Conservation (phyloP, 352 stramenopile genomes). For the Blastocystis sp. region DNA sequence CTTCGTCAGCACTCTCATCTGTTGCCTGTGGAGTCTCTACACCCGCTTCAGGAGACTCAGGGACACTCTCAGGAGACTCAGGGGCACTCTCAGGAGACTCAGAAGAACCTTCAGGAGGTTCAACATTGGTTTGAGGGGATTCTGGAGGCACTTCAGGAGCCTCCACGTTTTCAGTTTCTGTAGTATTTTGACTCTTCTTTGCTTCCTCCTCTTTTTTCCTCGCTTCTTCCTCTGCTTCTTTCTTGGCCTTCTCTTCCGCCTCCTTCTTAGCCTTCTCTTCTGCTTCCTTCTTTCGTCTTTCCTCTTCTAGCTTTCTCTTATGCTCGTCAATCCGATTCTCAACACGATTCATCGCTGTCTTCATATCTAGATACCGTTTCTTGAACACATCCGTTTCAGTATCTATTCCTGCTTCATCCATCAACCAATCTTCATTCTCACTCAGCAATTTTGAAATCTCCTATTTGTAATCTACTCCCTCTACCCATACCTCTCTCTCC, state of each 20-base stretch:
- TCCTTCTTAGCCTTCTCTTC: constrained; percentile 65
- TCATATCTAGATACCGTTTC: constrained; percentile 56
- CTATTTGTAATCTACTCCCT: neutral
- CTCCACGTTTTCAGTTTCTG: constrained; percentile 67
- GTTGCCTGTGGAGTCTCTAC: neutral
- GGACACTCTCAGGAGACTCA: constrained; percentile 73
- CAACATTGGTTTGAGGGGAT: neutral
- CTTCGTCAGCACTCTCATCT: neutral
- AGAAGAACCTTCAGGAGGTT: constrained; percentile 72
- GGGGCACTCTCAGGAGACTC: constrained; percentile 70
- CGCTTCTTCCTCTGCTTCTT: constrained; percentile 60
- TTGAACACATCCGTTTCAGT: constrained; percentile 64
- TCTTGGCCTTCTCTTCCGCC: constrained; percentile 68
- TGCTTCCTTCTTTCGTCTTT: constrained; percentile 66
- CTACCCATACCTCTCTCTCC: neutral
- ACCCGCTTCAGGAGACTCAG: constrained; percentile 72
- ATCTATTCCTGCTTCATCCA: constrained; percentile 47
- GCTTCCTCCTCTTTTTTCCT: constrained; percentile 70
- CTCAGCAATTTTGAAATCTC: constrained; percentile 40
- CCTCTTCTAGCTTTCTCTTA: constrained; percentile 69
- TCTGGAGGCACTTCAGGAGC: constrained; percentile 65
- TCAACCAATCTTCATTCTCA: constrained; percentile 66
- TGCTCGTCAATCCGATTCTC: constrained; percentile 70
- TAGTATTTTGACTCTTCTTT: constrained; percentile 67
- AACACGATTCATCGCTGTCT: constrained; percentile 68